phyloP scores from a whole-genome alignment of 306 rosid species.

The Boehmeria nivea region DNA sequence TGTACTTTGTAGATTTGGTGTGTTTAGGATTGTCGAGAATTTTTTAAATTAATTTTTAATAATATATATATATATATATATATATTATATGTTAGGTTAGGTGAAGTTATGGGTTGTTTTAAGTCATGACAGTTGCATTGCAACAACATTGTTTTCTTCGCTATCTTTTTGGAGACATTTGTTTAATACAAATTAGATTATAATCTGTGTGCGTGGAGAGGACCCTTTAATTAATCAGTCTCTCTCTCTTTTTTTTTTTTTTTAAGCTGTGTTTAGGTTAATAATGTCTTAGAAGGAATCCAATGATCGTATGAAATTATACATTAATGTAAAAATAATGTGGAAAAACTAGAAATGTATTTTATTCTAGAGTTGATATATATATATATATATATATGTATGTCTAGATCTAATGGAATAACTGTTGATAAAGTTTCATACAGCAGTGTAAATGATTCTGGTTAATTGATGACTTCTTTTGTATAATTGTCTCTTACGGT shows the following conservation, averaged over 20 bases:
- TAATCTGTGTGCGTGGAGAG: too few relatives aligned
- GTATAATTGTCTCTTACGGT: too few relatives aligned
- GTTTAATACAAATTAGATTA: too few relatives aligned
- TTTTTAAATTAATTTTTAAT: constrained; percentile 11
- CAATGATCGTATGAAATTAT: too few relatives aligned
- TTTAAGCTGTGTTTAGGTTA: too few relatives aligned
- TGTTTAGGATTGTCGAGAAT: constrained; percentile 15
- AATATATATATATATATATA: neutral
- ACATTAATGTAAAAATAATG: too few relatives aligned
- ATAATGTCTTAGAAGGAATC: constrained; percentile 30
- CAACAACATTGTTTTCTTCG: constrained; percentile 44
- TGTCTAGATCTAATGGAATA: too few relatives aligned
- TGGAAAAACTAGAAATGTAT: too few relatives aligned
- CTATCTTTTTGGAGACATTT: constrained; percentile 10
- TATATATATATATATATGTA: neutral
- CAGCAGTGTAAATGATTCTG: too few relatives aligned
- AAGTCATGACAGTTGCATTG: constrained; percentile 36
- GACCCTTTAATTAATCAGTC: neutral
- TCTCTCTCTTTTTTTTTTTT: neutral
- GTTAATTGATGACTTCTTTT: too few relatives aligned
- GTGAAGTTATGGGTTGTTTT: constrained; percentile 27
- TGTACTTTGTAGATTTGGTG: constrained; percentile 18
- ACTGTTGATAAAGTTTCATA: too few relatives aligned
- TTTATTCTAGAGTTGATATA: too few relatives aligned
- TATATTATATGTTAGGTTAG: constrained; percentile 18